These are phyloP conservation scores for Trypanosomatidae sp. DNA, from an alignment of 208 protist genomes.

Conservation along the genomic window DNA sequence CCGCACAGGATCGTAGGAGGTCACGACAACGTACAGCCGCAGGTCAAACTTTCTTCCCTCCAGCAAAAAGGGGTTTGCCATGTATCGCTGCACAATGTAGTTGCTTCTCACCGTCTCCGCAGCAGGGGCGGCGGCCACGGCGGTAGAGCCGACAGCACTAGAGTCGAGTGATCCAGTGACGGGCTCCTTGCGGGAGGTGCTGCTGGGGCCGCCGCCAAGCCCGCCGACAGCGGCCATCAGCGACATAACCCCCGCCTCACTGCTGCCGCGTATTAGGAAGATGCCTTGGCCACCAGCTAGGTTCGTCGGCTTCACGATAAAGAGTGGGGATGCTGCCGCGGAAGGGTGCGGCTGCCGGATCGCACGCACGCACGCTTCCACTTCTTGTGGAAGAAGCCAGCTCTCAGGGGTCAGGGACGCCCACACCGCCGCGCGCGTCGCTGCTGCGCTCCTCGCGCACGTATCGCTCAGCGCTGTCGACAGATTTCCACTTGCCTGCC, in stretches of 20 bases:
- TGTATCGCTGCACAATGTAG: constrained; percentile 80
- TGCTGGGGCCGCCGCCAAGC: background rate
- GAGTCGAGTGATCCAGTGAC: no score
- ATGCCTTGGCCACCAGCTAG: constrained; percentile 74
- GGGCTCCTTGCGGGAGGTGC: background rate
- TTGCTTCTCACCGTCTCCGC: background rate
- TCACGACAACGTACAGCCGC: constrained; percentile 91
- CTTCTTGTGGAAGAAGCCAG: constrained; percentile 63
- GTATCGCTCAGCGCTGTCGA: background rate
- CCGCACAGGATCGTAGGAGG: constrained; percentile 77
- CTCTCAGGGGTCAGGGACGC: constrained; percentile 9
- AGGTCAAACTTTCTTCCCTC: constrained; percentile 94
- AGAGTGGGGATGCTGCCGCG: constrained; percentile 32
- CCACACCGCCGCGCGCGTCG: constrained; percentile 7
- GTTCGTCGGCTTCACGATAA: constrained; percentile 78
- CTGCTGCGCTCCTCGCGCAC: background rate
- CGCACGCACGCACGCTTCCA: constrained; percentile 20
- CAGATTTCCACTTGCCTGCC: constrained; percentile 1
- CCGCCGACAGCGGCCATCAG: constrained; percentile 12
- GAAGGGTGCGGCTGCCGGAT: constrained; percentile 23
- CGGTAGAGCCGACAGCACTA: background rate
- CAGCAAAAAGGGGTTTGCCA: constrained; percentile 74
- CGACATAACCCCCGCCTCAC: constrained; percentile 5
- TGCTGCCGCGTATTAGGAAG: constrained; percentile 36
- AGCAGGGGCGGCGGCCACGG: background rate